Percentiles rank a stretch among this genome's conserved stretches.
Conservation (phyloP, 2,329 filamentous ascomycete genomes). For the Trichoderma breve region DNA sequence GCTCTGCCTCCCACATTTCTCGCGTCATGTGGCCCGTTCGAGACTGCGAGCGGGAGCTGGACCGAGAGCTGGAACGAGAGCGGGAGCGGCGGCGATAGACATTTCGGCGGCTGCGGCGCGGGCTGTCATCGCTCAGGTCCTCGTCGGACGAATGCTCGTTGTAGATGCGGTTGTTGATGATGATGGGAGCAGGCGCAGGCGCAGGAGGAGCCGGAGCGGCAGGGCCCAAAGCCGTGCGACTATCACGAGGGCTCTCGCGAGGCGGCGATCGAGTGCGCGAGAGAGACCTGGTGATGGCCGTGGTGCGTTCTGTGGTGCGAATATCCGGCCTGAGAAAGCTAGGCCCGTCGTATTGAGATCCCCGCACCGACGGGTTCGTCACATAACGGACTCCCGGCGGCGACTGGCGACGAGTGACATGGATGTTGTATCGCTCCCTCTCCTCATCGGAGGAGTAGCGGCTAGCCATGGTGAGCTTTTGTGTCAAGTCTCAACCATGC, state of each 20-base stretch:
- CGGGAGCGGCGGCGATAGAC: conserved; percentile 29
- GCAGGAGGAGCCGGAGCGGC: conserved; percentile 22
- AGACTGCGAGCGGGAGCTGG: conserved; percentile 33
- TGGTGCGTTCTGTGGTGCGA: conserved; percentile 45
- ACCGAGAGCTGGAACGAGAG: conserved; percentile 25
- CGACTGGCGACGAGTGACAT: conserved; percentile 42
- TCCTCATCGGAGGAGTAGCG: conserved; percentile 56
- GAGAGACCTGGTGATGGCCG: conserved; percentile 42
- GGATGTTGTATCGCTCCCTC: conserved; percentile 44
- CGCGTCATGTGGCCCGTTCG: conserved; percentile 41
- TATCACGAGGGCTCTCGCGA: conserved; percentile 44
- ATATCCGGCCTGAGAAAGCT: conserved; percentile 46
- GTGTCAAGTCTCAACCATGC: background rate
- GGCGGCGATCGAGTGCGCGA: conserved; percentile 41
- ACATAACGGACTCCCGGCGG: conserved; percentile 48
- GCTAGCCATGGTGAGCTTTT: conserved; percentile 31
- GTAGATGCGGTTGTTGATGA: conserved; percentile 58
- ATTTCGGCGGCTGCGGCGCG: conserved; percentile 28
- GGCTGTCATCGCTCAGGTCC: conserved; percentile 33
- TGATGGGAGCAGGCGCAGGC: conserved; percentile 37
- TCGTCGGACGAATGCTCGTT: conserved; percentile 49
- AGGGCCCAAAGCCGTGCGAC: conserved; percentile 19
- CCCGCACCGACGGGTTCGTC: conserved; percentile 39
- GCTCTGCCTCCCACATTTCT: conserved; percentile 43
- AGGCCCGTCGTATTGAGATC: conserved; percentile 43